Evolutionary conservation across 2,329 filamentous ascomycete genomes (phyloP).

Genomic region (Colletotrichum australisinense): DNA sequence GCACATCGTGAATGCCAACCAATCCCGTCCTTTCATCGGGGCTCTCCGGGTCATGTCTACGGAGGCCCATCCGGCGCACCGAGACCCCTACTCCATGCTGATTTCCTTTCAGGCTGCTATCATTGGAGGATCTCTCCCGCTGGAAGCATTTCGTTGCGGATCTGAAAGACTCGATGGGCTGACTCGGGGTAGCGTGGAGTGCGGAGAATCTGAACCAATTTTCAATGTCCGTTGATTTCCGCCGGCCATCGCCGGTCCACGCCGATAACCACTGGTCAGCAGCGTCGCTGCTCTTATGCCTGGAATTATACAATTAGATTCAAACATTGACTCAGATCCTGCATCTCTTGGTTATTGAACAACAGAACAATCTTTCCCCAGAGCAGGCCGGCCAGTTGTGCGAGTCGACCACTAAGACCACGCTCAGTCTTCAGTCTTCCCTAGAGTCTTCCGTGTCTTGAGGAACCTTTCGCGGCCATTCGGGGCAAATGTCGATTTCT

Average conservation of each 20-base stretch:
- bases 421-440: conserved; percentile 28
- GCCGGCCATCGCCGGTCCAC: conserved; percentile 6
- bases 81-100: conserved; percentile 7
- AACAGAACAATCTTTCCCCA: neutral
- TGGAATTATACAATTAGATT: neutral
- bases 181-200: conserved; percentile 25
- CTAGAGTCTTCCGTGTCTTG: conserved; percentile 40
- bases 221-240: conserved; percentile 17
- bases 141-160: neutral
- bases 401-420: neutral
- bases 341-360: neutral
- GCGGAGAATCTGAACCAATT: neutral
- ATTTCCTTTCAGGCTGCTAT: neutral
- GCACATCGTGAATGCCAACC: neutral
- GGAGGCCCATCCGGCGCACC: conserved; percentile 2
- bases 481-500: conserved; percentile 87
- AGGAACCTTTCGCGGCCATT: conserved; percentile 85
- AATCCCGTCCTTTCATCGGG: conserved; percentile 11
- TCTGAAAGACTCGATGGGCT: conserved; percentile 6
- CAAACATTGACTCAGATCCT: neutral
- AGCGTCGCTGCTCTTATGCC: neutral
- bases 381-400: neutral
- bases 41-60: conserved; percentile 18
- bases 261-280: neutral
- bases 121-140: conserved; percentile 11